These are phyloP conservation scores for Lactifluus subvellereus DNA, from an alignment of 768 basidiomycete genomes.

Conservation along the genomic window DNA sequence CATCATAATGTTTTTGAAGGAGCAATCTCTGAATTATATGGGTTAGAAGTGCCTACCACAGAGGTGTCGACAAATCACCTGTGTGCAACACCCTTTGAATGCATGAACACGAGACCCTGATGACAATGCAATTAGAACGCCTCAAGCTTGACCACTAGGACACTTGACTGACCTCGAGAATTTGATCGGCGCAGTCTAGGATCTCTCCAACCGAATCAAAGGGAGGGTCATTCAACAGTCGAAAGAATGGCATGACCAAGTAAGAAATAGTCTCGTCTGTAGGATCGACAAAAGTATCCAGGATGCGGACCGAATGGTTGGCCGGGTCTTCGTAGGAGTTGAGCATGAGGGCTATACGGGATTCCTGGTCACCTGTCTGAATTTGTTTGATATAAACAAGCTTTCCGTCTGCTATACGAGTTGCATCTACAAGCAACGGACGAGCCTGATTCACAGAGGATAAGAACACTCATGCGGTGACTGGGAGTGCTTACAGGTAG, in stretches of 20 bases:
- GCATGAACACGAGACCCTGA: conserved; percentile 23
- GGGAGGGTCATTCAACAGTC: not conserved
- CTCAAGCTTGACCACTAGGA: no score
- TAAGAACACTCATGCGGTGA: not conserved
- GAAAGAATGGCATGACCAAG: conserved; percentile 21
- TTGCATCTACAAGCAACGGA: conserved; percentile 30
- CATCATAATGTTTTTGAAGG: conserved; percentile 11
- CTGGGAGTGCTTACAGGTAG: conserved; percentile 4
- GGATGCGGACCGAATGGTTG: conserved; percentile 19
- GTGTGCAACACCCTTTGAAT: conserved; percentile 20
- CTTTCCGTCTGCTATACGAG: conserved; percentile 27
- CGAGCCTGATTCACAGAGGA: not conserved
- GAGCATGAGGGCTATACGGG: conserved; percentile 20
- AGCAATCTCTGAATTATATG: conserved; percentile 1
- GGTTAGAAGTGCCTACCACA: not conserved
- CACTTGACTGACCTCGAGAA: conserved; percentile 4
- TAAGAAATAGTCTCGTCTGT: conserved; percentile 7
- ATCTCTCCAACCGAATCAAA: conserved; percentile 9
- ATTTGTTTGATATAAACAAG: conserved; percentile 32
- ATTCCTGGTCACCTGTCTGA: conserved; percentile 10
- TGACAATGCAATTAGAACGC: no score
- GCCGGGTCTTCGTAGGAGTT: not conserved
- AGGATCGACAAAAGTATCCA: conserved; percentile 12
- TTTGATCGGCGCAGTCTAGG: conserved; percentile 17
- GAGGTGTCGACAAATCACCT: not conserved